Evolutionary conservation across 2,329 filamentous ascomycete species (phyloP).

Genomic region (Dryadomyces quercus-mongolicae): DNA sequence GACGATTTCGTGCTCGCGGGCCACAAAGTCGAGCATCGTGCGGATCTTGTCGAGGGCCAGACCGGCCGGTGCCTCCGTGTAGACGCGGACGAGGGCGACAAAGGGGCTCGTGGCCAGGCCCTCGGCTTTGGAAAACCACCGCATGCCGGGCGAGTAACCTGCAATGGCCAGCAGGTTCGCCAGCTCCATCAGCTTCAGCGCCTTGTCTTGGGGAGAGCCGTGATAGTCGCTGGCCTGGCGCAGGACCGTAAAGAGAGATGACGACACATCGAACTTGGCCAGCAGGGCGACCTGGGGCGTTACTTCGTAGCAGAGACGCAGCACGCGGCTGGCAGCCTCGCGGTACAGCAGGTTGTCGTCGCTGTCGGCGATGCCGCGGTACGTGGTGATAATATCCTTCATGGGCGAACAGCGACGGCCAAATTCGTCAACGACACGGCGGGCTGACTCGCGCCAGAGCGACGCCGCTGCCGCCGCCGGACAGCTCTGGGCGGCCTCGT

Average conservation of each 20-base stretch:
- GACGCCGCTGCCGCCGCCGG: slow-evolving; percentile 3
- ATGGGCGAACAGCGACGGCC: slow-evolving; percentile 67
- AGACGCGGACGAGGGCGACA: slow-evolving; percentile 53
- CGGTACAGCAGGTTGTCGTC: slow-evolving; percentile 62
- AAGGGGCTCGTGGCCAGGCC: slow-evolving; percentile 56
- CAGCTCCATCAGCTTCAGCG: slow-evolving; percentile 58
- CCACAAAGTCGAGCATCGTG: slow-evolving; percentile 46
- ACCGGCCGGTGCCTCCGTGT: slow-evolving; percentile 33
- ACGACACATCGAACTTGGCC: slow-evolving; percentile 80
- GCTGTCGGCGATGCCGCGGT: slow-evolving; percentile 46
- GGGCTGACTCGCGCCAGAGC: slow-evolving; percentile 58
- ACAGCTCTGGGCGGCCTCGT: slow-evolving; percentile 20
- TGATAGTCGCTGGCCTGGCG: slow-evolving; percentile 42
- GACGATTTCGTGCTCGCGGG: slow-evolving; percentile 52
- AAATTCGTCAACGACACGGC: slow-evolving; percentile 61
- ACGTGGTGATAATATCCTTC: slow-evolving; percentile 66
- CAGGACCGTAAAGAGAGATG: slow-evolving; percentile 58
- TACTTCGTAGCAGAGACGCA: slow-evolving; percentile 76
- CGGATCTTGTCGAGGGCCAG: slow-evolving; percentile 38
- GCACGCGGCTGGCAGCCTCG: slow-evolving; percentile 64
- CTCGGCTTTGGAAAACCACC: slow-evolving; percentile 74
- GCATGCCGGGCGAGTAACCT: slow-evolving; percentile 68
- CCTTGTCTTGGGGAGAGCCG: slow-evolving; percentile 32
- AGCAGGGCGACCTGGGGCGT: slow-evolving; percentile 68
- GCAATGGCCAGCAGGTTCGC: slow-evolving; percentile 75